These are phyloP conservation scores for Panicum miliaceum DNA, from an alignment of 176 grass and related monocot genomes.

Conservation along the genomic window DNA sequence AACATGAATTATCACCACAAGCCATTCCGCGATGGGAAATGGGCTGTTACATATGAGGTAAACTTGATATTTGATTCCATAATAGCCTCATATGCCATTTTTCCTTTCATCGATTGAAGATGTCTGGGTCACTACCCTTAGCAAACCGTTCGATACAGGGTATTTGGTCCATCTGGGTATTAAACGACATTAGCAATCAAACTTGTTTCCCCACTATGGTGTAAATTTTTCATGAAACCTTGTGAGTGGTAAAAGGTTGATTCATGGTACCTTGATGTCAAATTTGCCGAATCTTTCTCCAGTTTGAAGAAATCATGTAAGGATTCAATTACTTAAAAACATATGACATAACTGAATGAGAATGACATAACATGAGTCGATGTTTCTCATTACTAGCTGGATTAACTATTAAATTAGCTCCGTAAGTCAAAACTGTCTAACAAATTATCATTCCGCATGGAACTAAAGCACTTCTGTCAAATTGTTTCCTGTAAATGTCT, in stretches of 20 bases:
- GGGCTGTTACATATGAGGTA: constrained; percentile 98
- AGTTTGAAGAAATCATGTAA: neutral
- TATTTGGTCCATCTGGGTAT: neutral
- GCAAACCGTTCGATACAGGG: neutral
- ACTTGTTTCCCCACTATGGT: too few species aligned
- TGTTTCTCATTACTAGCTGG: neutral
- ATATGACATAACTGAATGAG: constrained; percentile 2
- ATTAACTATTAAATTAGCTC: neutral
- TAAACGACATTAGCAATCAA: neutral
- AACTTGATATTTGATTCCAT: constrained; percentile 32
- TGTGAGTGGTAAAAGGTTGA: too few species aligned
- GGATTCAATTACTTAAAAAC: neutral
- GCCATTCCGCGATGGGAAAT: constrained; percentile 90
- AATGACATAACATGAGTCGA: neutral
- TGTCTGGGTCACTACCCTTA: constrained; percentile 1
- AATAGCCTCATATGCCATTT: constrained; percentile 6
- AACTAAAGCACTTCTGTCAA: neutral
- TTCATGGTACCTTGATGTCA: neutral
- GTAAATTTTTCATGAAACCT: too few species aligned
- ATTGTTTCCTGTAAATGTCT: neutral
- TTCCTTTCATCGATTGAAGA: constrained; percentile 18
- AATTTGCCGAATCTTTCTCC: constrained; percentile 4
- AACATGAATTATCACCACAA: constrained; percentile 98
- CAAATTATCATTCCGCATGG: neutral
- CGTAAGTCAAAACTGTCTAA: neutral